Evolutionary conservation across 2,329 filamentous ascomycete species (phyloP).

Genomic region (Sordariomycetes sp.): DNA sequence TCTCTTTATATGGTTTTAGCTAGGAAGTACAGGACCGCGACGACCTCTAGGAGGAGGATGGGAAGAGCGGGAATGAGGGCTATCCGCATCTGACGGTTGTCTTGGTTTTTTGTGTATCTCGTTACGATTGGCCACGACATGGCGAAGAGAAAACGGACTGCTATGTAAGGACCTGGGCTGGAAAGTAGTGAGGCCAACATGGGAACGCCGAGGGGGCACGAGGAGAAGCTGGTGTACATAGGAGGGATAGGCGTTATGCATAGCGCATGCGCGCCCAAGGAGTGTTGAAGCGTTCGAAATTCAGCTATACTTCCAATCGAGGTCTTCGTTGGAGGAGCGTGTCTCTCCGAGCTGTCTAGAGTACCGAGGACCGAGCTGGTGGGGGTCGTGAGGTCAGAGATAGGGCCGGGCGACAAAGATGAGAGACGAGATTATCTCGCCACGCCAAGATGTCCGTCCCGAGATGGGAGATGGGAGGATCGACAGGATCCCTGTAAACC

Average conservation of each 20-base stretch:
- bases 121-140: background rate
- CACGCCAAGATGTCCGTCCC: too few relatives aligned
- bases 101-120: background rate
- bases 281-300: background rate
- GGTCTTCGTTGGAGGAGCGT: too few relatives aligned
- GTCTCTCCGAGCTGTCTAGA: too few relatives aligned
- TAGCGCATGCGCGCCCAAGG: background rate
- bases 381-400: too few relatives aligned
- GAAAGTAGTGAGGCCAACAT: background rate
- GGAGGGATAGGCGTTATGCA: background rate
- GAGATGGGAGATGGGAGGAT: too few relatives aligned
- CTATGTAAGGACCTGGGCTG: background rate
- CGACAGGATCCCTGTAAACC: too few relatives aligned
- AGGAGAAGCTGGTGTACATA: background rate
- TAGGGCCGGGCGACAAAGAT: too few relatives aligned
- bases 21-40: background rate
- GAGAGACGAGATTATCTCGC: too few relatives aligned
- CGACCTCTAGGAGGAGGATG: background rate
- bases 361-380: too few relatives aligned
- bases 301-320: too few relatives aligned
- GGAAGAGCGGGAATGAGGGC: too few relatives aligned
- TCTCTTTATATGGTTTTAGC: background rate
- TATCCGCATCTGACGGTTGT: background rate
- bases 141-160: background rate
- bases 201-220: background rate